Evolutionary conservation across 495 filamentous ascomycete species (phyloP), one percentile per base, ranked within the genome.

Genomic region (Thozetella sp.): DNA sequence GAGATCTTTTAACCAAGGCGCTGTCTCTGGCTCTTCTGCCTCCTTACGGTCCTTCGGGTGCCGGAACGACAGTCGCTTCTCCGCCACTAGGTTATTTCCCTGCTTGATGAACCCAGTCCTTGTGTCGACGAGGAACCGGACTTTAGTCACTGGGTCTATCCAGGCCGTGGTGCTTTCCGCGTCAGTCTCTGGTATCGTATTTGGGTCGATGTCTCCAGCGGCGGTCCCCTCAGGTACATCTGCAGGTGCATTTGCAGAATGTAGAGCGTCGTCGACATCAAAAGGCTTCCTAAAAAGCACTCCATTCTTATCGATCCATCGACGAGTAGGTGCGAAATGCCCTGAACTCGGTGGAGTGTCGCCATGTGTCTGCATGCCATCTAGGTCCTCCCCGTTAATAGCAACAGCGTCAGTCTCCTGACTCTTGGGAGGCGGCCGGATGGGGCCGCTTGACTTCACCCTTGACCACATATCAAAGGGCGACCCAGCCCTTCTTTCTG

Each of bases 81-180:
- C 13, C 1, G n/a, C 2, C 15, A 6, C 6, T 25, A 37, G 4
- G 22, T 3, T 10, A 17, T 30, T 23, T 2, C 1, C 22, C 37
- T 3, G 19, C 48, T 9, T 22, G 1, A 34, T 61, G 23, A 77
- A 74, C 11, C 64, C 69, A n/a, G 67, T 70, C 2, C 67, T 60
- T 2, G 65, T 26, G 34, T 74, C 64, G 10, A 72, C 60, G 20
- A 81, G 65, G 53, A 86, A 80, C 3, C 64, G 78, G 58, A 79
- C 75, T 57, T 85, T 88, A 2, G 88, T 90, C 10, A 69, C 59
- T 2, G 89, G 90, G 62, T 95, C 85, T n/a, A 73, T 75, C 92
- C 91, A 96, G 22, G 75, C 60, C 13, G 90, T 74, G 0, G 76
- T 67, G 2, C 75, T 71, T 45, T 81, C 56, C 24, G 55, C 52